These are phyloP conservation scores for Arxiozyma heterogenica DNA, from an alignment of 1,139 yeast species.

Conservation along the genomic window DNA sequence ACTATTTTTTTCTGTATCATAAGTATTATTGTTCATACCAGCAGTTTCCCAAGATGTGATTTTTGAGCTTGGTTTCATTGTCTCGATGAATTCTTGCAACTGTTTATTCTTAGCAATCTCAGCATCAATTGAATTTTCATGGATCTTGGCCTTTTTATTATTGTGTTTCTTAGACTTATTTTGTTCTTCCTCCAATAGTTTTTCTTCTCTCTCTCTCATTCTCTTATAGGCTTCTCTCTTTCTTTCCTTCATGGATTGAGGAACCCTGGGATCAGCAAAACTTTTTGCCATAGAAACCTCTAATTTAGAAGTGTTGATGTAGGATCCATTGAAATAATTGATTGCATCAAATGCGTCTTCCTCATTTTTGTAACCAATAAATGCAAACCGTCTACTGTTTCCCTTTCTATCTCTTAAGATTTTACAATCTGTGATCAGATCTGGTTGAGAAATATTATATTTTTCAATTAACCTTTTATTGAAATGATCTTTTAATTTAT, in stretches of 20 bases:
- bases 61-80: conserved; percentile 62
- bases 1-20: conserved; percentile 14
- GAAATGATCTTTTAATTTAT: conserved; percentile 62
- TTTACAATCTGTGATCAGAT: conserved; percentile 75
- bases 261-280: conserved; percentile 72
- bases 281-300: conserved; percentile 78
- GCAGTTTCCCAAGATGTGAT: conserved; percentile 27
- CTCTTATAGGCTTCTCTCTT: conserved; percentile 47
- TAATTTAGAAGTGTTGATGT: conserved; percentile 72
- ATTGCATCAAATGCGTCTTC: conserved; percentile 76
- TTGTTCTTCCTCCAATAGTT: conserved; percentile 36
- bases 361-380: conserved; percentile 68
- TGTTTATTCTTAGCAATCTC: conserved; percentile 58
- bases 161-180: conserved; percentile 27
- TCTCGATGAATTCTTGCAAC: conserved; percentile 70
- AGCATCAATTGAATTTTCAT: conserved; percentile 38
- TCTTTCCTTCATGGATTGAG: conserved; percentile 62
- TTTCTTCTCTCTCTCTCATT: conserved; percentile 47
- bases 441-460: conserved; percentile 22
- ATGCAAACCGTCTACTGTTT: conserved; percentile 86
- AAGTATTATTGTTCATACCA: conserved; percentile 6
- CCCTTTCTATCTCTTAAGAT: conserved; percentile 74
- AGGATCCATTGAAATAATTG: conserved; percentile 63
- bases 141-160: conserved; percentile 17
- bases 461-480: conserved; percentile 36